Evolutionary conservation across 2,329 filamentous ascomycete species (phyloP), one percentile per base, ranked within the genome.

Genomic region (Fusarium sp.): DNA sequence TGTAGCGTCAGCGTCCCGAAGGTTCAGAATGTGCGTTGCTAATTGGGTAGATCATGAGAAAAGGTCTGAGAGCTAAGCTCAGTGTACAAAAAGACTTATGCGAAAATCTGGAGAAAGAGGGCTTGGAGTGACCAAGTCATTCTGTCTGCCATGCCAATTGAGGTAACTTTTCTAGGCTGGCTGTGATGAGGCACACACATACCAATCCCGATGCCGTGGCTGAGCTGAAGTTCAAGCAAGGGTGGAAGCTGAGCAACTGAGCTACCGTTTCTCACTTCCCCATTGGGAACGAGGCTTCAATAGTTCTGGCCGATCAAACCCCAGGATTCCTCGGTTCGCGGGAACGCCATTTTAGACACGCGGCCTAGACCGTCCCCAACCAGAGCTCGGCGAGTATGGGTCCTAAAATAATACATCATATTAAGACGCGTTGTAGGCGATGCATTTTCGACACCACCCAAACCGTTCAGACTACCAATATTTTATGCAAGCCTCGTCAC

Each of bases 261-360:
- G 61, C 45, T 66, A 52, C 57, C 53, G 37, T 24, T 24, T 40
- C 13, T 25, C 27, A 24, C 24, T 34, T 27, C 63, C 34, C 32
- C 34, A 58, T 42, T 25, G 3, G 46, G 60, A 27, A 56, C 24
- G 41, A 66, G 51, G 34, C 41, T 53, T 66, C 18, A 16, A 62
- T 61, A 61, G 62, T 42, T 55, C 53, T 22, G 57, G 46, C 46
- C 52, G 62, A 67, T 67, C 37, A 41, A 45, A 62, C 65, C 65
- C 62, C 47, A 49, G 63, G 20, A 57, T 62, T 46, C 55, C 42
- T 34, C 32, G 24, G 60, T n/a, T 42, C 18, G 40, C 37, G 54
- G 47, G 24, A 51, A 49, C 34, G 5, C 44, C 25, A 47, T 25
- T 24, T 24, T 24, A 57, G 51, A 51, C 52, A 58, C 14, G 11